A percentile compares a stretch with the other conserved stretches of the same genome.
phyloP scores from a whole-genome alignment of 768 basidiomycete species.

The Kwoniella newhampshirensis region DNA sequence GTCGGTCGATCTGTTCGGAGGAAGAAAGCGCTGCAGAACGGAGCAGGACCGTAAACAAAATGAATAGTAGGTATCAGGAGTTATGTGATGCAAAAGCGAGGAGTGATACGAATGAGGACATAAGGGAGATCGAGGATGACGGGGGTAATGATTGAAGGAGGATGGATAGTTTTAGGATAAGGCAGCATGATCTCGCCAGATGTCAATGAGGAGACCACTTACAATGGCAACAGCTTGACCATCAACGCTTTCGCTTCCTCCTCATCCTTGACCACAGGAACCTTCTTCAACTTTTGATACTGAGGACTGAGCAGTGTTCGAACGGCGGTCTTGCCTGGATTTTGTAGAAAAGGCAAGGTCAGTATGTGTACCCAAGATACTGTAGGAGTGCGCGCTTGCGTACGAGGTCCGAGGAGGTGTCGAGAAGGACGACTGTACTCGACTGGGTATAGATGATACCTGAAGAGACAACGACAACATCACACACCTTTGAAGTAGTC shows the following conservation, averaged over 20 bases:
- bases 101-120: neutral
- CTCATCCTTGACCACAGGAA: conserved; percentile 65
- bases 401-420: neutral
- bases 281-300: conserved; percentile 80
- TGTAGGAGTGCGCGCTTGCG: no score
- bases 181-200: no score
- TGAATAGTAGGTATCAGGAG: no score
- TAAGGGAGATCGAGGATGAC: neutral
- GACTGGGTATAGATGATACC: neutral
- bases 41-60: neutral
- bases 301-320: conserved; percentile 89
- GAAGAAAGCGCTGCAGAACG: conserved; percentile 69
- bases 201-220: conserved; percentile 15
- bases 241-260: conserved; percentile 71
- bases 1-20: conserved; percentile 74
- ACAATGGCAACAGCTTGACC: conserved; percentile 67
- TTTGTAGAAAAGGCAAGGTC: neutral
- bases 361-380: no score
- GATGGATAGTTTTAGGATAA: no score
- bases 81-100: neutral
- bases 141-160: neutral
- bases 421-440: conserved; percentile 1
- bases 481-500: conserved; percentile 95
- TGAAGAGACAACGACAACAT: neutral
- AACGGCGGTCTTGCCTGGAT: conserved; percentile 81